Base-by-base conservation (phyloP, 805 yeast genomes). In the Hanseniaspora pseudoguilliermondii region DNA sequence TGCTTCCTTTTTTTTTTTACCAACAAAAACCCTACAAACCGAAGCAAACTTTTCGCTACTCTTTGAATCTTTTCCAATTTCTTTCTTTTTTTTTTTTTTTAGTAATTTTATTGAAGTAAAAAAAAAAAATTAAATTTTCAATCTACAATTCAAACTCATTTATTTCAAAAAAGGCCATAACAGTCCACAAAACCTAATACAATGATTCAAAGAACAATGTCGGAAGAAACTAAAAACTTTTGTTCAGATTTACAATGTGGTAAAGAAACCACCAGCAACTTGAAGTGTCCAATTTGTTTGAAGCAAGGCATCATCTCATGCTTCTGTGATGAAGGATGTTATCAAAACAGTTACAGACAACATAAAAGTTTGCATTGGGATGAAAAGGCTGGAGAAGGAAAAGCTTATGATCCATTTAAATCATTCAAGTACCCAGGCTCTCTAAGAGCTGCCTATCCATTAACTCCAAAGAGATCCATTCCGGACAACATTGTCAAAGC, bases 211-310 rank as follows among this genome's bases (percentile, higher is more conserved):
- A 44, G 32, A 29, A 38, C 23, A 15, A 42, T 51, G 55, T 27
- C 49, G 15, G 55, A 43, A 36, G 47, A n/a, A n/a, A 21, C 41
- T 21, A 38, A 39, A 13, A 21, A 34, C 57, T n/a, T 62, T 49
- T 91, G 97, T 70, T 73, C 86, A 11, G 85, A 95, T 25, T 79
- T 86, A 21, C 86, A 80, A 62, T 93, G 98, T 73, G 93, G 93
- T 21, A 89, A 88, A 63, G 77, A 75, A 39, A 89, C 96, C 15
- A 73, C 73, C 3, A 84, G 95, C 21, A 69, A 75, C 43, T 73
- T 93, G 61, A 89, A 89, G 66, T 93, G 98, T 69, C 98, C 98
- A 0, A 74, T 90, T 16, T 93, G 98, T 69, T 71, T 93, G 59
- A 90, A 93, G 65, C 76, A 75, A 58, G 86, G 81, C 16, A 62